Evolutionary conservation across 495 filamentous ascomycete genomes (phyloP).

Genomic region (Cladorrhinum samala): DNA sequence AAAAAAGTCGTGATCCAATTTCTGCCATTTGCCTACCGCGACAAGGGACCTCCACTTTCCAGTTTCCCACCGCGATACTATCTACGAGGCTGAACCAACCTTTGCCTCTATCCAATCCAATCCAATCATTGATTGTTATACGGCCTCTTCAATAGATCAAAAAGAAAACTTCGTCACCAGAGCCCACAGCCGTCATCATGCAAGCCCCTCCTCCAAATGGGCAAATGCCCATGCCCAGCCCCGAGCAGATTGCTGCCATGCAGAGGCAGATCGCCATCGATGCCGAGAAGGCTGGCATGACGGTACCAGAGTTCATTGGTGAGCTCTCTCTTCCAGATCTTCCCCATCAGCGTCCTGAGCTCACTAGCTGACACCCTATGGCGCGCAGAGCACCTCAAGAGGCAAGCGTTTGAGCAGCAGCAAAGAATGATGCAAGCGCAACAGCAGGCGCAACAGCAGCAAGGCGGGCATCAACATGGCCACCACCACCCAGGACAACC

Average conservation of each 20-base stretch:
- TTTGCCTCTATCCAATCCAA: too few relatives aligned
- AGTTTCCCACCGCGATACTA: too few relatives aligned
- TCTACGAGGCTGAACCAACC: too few relatives aligned
- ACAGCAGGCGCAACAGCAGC: conserved; percentile 53
- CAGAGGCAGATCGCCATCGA: conserved; percentile 76
- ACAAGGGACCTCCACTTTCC: too few relatives aligned
- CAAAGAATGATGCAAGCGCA: conserved; percentile 51
- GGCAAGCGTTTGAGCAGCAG: conserved; percentile 45
- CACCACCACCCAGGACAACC: conserved; percentile 44
- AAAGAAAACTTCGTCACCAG: neutral
- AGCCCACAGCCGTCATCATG: neutral
- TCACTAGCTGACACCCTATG: neutral
- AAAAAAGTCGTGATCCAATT: neutral
- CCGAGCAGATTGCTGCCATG: conserved; percentile 78
- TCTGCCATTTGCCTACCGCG: too few relatives aligned
- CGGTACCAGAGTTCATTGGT: conserved; percentile 62
- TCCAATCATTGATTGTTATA: too few relatives aligned
- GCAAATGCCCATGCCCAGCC: conserved; percentile 56
- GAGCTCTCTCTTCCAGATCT: neutral
- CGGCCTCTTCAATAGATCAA: too few relatives aligned
- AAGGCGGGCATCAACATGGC: conserved; percentile 57
- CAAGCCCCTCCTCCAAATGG: conserved; percentile 18
- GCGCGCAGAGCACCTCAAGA: conserved; percentile 44
- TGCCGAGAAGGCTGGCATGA: conserved; percentile 68
- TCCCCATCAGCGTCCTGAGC: neutral